Evolutionary conservation across 805 yeast genomes (phyloP), one percentile per base, ranked within the genome.

Genomic region (Metschnikowia reukaufii): DNA sequence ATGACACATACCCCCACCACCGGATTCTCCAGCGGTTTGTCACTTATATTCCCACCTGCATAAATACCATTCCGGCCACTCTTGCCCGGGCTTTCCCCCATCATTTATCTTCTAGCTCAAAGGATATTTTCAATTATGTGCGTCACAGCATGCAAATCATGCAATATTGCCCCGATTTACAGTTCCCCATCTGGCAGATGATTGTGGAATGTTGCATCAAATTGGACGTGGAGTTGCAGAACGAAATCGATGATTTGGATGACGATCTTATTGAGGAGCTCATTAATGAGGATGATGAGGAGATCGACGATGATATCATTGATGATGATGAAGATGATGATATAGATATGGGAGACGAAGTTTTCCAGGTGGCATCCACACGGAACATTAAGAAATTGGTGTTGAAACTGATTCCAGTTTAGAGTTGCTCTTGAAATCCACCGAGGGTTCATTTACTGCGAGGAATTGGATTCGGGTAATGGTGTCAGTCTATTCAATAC

Each of bases 201-300:
- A 74, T 91, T 13, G 71, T 90, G 33, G 96, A 92, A 64, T 79
- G 83, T 51, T 77, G 87, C 46, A 88, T 94, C 49, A 86, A 88
- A 54, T 73, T 94, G 39, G 99, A 92, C 66, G 97, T 91, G 4
- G 98, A 90, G 64, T 73, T 91, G 47, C 96, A 89, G 59, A 89
- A 88, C 60, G 94, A 86, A 57, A 68, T 88, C 48, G 96, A 90
- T 57, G 96, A 88, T 54, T 68, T 85, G 46, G 96, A 87, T 61
- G 94, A 87, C 54, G 77, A 72, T 30, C 71, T 68, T 46, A 86
- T 81, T 45, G 81, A 83, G 37, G 84, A 78, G 21, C 64, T 72
- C 31, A 68, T 72, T 16, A 67, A 68, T 48, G 74, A 71, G 4
- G 65, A 60, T 10, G 78, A 79, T 10, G 83, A 78, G 6, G 82